These are phyloP conservation scores for Trebouxia sp. DNA, from an alignment of 139 green algal genomes.

Conservation along the genomic window DNA sequence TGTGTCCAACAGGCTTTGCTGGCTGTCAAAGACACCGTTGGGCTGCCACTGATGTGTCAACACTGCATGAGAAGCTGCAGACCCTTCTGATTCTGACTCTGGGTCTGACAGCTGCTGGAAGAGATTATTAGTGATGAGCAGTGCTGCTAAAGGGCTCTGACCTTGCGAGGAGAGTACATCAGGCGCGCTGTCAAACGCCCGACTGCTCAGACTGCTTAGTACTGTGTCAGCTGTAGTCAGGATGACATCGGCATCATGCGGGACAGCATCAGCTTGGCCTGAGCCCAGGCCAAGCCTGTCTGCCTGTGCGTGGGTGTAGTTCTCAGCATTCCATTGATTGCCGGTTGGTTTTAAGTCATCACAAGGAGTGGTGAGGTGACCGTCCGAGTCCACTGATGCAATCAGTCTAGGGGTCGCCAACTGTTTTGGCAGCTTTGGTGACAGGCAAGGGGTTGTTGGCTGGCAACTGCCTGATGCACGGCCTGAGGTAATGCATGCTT, in stretches of 20 bases:
- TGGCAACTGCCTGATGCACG: background rate
- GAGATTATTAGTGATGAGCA: background rate
- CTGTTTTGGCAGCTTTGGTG: background rate
- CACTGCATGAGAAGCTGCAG: background rate
- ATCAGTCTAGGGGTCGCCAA: background rate
- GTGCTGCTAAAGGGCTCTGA: no score
- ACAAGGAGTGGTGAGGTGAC: no score
- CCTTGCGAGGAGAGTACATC: no score
- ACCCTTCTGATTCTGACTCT: background rate
- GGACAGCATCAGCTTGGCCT: no score
- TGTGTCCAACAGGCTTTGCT: background rate
- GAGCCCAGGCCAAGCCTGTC: no score
- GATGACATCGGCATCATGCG: no score
- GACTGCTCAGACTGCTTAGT: no score
- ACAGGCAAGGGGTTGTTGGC: background rate
- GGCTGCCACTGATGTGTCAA: background rate
- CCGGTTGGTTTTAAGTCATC: no score
- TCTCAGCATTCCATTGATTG: no score
- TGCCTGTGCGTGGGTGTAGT: no score
- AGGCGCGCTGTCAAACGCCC: no score
- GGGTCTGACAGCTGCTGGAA: slow-evolving; percentile 3
- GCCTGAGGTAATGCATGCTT: background rate
- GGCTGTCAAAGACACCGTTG: slow-evolving; percentile 6
- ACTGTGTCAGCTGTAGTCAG: no score
- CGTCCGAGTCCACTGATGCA: background rate